A percentile compares a stretch with the other conserved stretches of the same genome.
Evolutionary conservation across 208 protist species (phyloP).

Genomic region (Wallacemonas rigidus): DNA sequence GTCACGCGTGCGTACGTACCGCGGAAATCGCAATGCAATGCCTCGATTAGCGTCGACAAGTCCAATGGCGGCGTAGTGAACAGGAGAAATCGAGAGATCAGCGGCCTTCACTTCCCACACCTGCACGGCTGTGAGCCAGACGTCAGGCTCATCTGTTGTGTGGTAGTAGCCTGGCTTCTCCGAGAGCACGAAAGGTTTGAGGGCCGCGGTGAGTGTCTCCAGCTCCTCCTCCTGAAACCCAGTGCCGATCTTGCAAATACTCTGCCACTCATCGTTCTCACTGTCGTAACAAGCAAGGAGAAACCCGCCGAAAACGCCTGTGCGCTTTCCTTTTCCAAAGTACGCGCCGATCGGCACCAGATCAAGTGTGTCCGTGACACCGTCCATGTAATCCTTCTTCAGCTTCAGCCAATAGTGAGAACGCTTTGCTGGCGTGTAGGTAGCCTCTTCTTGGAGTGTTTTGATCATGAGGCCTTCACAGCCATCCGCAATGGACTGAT

Average conservation of each 20-base stretch:
- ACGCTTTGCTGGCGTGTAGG: conserved; percentile 97
- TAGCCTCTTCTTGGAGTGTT: conserved; percentile 91
- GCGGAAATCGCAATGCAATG: conserved; percentile 98
- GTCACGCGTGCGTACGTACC: conserved; percentile 97
- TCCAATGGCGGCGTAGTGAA: conserved; percentile 94
- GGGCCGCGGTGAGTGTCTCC: conserved; percentile 57
- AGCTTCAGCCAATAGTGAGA: conserved; percentile 98
- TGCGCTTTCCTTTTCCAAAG: conserved; percentile 98
- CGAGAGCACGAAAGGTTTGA: conserved; percentile 61
- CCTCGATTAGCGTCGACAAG: conserved; percentile 91
- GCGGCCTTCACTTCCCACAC: conserved; percentile 99
- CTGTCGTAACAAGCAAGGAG: conserved; percentile 98
- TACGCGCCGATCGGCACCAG: conserved; percentile 98
- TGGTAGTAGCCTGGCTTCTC: conserved; percentile 86
- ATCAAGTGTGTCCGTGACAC: conserved; percentile 98
- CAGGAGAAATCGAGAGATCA: conserved; percentile 98
- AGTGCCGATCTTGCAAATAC: conserved; percentile 98
- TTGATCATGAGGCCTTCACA: conserved; percentile 99
- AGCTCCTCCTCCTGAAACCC: conserved; percentile 97
- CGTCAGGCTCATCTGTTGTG: conserved; percentile 75
- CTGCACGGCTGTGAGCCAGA: conserved; percentile 95
- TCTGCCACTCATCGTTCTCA: conserved; percentile 97
- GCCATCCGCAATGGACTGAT: conserved; percentile 90
- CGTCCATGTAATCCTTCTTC: conserved; percentile 99
- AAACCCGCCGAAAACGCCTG: conserved; percentile 97